Base-by-base conservation (phyloP, 768 basidiomycete species). In the Pleurotus djamor region DNA sequence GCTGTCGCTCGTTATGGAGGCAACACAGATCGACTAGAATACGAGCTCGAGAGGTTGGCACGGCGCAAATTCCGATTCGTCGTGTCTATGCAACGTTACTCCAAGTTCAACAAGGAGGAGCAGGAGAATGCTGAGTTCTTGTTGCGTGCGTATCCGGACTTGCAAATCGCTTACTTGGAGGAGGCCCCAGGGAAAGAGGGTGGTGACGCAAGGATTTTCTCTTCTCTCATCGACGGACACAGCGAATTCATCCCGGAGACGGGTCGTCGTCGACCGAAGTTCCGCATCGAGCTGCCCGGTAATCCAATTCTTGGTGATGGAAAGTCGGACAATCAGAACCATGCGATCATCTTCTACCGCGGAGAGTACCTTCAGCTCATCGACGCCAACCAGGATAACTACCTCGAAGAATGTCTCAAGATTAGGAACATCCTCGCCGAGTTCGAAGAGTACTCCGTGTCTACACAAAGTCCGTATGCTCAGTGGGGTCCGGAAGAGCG, bases 381-480 rank as follows among this genome's bases (percentile, higher is more conserved):
- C 71, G 97, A 99, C 65, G 97, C 97, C 72, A 99, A 99, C 71
- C 96, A 99, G 78, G 97, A 99, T 77, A 98, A 99, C 76, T 99
- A 99, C 69, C 87, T 99, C 61, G 97, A 99, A 74, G 97, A 99
- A 71, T 98, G 96, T 79, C 84, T 99, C 69, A 99, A 99, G 84
- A 98, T 99, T 70, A 87, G 97, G 48, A 99, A 98, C 72, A 78
- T 99, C 14, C 88, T 99, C 37, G 92, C 88, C 58, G 97, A 99
- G 72, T 99, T 99, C 66, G 97, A 98, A 70, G 94, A 98, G 75
- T 96, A 91, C 69, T 72, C 82, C 28, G 83, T 92, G 4, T 90
- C 94, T 28, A 86, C 78, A 60, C 91, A 95, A 76, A 94, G 88
- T 66, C 97, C 97, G 4, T 98, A 99, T 71, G 88, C 90, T 5